phyloP scores from a whole-genome alignment of 2,329 filamentous ascomycete genomes.

The Trichothecium sympodiale region DNA sequence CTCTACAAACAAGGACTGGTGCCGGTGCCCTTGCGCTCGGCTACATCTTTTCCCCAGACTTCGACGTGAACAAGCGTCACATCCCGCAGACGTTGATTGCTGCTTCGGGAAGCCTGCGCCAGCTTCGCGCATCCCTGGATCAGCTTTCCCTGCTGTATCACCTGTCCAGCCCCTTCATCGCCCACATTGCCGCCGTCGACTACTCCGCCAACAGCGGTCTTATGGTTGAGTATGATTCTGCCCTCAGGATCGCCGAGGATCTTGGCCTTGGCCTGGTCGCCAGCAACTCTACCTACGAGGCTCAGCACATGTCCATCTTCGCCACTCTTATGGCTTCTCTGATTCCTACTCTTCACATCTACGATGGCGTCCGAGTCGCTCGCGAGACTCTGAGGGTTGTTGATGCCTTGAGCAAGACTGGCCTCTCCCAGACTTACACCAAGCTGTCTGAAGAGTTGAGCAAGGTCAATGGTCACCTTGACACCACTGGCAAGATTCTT shows the following conservation, averaged over 20 bases:
- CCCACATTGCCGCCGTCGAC: slow-evolving; percentile 84
- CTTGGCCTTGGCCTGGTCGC: slow-evolving; percentile 78
- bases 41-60: slow-evolving; percentile 96
- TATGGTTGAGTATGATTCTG: slow-evolving; percentile 76
- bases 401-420: slow-evolving; percentile 64
- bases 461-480: slow-evolving; percentile 57
- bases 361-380: slow-evolving; percentile 75
- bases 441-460: slow-evolving; percentile 51
- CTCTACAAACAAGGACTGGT: slow-evolving; percentile 78
- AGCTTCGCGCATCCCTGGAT: slow-evolving; percentile 74
- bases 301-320: slow-evolving; percentile 91
- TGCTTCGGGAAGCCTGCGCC: slow-evolving; percentile 69
- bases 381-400: slow-evolving; percentile 74
- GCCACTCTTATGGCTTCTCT: slow-evolving; percentile 70
- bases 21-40: slow-evolving; percentile 87
- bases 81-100: slow-evolving; percentile 87
- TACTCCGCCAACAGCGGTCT: slow-evolving; percentile 61
- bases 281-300: slow-evolving; percentile 78
- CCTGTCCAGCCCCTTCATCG: slow-evolving; percentile 84
- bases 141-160: slow-evolving; percentile 87
- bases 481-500: slow-evolving; percentile 60
- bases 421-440: slow-evolving; percentile 58
- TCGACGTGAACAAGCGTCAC: slow-evolving; percentile 81
- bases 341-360: slow-evolving; percentile 76
- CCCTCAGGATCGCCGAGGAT: slow-evolving; percentile 75